Conservation (phyloP, 257 asterid species). For the Echites panduratus region DNA sequence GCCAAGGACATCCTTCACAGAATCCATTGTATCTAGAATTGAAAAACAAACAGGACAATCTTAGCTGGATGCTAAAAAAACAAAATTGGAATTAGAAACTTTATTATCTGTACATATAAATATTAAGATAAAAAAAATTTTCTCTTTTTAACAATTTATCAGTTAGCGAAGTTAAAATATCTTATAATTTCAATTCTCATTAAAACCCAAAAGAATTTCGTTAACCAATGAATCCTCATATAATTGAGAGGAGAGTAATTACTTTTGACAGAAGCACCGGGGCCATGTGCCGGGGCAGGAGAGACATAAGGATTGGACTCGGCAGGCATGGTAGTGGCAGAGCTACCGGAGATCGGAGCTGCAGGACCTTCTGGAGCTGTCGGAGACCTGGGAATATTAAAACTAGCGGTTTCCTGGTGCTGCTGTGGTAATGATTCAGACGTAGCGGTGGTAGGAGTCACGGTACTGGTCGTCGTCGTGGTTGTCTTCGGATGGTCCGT, state of each 20-base stretch:
- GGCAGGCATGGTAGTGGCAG: slow-evolving; percentile 64
- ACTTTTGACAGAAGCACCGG: slow-evolving; percentile 37
- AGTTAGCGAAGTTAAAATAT: background rate
- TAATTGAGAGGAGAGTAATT: slow-evolving; percentile 1
- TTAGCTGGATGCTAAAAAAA: background rate
- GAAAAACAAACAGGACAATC: slow-evolving; percentile 2
- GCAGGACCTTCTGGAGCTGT: slow-evolving; percentile 23
- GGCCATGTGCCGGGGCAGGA: slow-evolving; percentile 37
- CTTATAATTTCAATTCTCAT: background rate
- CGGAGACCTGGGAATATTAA: slow-evolving; percentile 17
- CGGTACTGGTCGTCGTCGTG: background rate
- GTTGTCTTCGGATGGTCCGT: slow-evolving; percentile 20
- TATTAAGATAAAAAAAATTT: background rate
- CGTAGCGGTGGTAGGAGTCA: background rate
- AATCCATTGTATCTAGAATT: slow-evolving; percentile 63
- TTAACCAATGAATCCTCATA: background rate
- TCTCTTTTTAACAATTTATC: background rate
- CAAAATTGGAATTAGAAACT: background rate
- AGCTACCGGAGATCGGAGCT: slow-evolving; percentile 22
- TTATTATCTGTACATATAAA: too few species aligned
- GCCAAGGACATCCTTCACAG: slow-evolving; percentile 76
- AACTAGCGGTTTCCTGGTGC: background rate
- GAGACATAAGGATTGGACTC: slow-evolving; percentile 81
- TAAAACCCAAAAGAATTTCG: background rate
- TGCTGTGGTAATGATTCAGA: slow-evolving; percentile 1